phyloP scores from a whole-genome alignment of 495 filamentous ascomycete genomes.

The Lasiosphaeris hirsuta region DNA sequence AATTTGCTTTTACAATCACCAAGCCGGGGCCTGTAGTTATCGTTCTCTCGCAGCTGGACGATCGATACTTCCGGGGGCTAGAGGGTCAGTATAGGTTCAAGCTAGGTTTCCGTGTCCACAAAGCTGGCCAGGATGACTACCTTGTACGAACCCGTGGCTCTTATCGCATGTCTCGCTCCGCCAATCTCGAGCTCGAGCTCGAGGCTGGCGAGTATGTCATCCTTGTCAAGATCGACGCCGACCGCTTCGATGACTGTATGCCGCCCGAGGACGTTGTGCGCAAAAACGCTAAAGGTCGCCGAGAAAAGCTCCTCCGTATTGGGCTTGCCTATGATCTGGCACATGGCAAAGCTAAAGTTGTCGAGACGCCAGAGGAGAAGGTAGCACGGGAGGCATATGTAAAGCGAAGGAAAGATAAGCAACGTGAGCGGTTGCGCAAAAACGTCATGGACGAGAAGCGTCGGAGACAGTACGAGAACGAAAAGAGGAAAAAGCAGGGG shows the following conservation, averaged over 20 bases:
- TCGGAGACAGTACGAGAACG: constrained; percentile 15
- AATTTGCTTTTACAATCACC: constrained; percentile 68
- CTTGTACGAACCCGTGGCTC: constrained; percentile 73
- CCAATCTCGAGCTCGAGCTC: constrained; percentile 77
- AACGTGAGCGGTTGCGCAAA: constrained; percentile 39
- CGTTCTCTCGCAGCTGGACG: constrained; percentile 78
- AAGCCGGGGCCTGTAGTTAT: constrained; percentile 70
- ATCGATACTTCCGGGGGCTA: constrained; percentile 80
- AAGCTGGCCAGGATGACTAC: constrained; percentile 76
- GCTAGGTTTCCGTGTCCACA: constrained; percentile 78
- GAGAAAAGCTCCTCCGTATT: constrained; percentile 80
- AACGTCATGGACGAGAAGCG: constrained; percentile 27
- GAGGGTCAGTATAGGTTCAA: constrained; percentile 77
- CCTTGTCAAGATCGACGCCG: constrained; percentile 74
- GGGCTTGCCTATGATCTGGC: constrained; percentile 82
- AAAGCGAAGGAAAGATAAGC: constrained; percentile 46
- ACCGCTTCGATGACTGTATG: constrained; percentile 44
- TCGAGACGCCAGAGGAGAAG: constrained; percentile 65
- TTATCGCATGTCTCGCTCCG: constrained; percentile 70
- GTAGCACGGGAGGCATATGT: constrained; percentile 40
- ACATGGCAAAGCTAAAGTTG: constrained; percentile 69
- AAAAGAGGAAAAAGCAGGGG: constrained; percentile 8
- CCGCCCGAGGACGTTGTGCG: constrained; percentile 68
- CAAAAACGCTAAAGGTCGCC: constrained; percentile 55
- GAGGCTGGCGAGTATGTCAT: constrained; percentile 79